A percentile compares a stretch with the other conserved stretches of the same genome.
phyloP scores from a whole-genome alignment of 805 yeast genomes.

The Metschnikowia continentalis region DNA sequence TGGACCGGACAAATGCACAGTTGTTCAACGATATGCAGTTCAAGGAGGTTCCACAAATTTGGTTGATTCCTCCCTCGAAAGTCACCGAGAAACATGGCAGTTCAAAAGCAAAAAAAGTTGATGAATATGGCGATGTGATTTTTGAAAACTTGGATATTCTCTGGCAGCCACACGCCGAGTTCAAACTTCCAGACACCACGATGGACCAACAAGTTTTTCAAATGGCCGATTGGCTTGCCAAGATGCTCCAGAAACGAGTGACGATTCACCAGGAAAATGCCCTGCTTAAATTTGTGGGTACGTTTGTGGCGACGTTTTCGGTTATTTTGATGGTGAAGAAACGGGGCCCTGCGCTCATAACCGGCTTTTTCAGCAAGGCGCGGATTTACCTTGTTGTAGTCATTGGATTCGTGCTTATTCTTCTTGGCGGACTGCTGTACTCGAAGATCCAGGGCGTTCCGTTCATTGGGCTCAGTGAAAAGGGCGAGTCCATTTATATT shows the following conservation, averaged over 20 bases:
- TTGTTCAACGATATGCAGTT: constrained; percentile 42
- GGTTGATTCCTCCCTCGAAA: constrained; percentile 55
- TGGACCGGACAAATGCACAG: constrained; percentile 34
- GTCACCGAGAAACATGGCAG: constrained; percentile 14
- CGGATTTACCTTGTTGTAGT: constrained; percentile 23
- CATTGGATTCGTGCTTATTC: constrained; percentile 39
- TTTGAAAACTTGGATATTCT: constrained; percentile 18
- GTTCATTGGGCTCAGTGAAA: constrained; percentile 50
- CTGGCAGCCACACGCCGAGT: constrained; percentile 29
- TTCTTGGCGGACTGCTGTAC: constrained; percentile 63
- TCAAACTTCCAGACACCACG: constrained; percentile 34
- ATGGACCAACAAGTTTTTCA: constrained; percentile 38
- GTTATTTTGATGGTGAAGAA: constrained; percentile 48
- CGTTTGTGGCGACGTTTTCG: constrained; percentile 44
- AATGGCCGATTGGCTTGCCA: constrained; percentile 52
- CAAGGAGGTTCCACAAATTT: constrained; percentile 58
- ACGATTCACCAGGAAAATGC: constrained; percentile 41
- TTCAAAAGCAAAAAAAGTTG: constrained; percentile 14
- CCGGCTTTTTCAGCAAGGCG: constrained; percentile 18
- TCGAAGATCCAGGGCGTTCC: constrained; percentile 59
- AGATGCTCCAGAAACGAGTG: constrained; percentile 41
- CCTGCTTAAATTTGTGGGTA: constrained; percentile 36
- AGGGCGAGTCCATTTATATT: constrained; percentile 50
- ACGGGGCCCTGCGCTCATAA: constrained; percentile 31
- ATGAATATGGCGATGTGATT: constrained; percentile 19